phyloP scores from a whole-genome alignment of 1,284 basidiomycete genomes.

The Ceratobasidium papillatum region DNA sequence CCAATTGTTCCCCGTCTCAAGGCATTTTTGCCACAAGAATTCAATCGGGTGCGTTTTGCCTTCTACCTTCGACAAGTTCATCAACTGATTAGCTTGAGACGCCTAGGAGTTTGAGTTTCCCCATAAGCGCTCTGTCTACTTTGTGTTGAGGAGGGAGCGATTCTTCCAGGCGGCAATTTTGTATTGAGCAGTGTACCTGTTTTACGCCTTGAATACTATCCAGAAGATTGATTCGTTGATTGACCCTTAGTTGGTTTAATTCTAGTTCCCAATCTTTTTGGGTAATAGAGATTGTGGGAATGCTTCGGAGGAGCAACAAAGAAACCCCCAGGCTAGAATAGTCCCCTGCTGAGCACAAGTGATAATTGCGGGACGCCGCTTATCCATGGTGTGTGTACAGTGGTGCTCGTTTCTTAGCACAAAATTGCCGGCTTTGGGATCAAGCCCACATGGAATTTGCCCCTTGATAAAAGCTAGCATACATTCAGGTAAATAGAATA shows the following conservation, averaged over 20 bases:
- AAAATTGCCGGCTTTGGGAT: no score
- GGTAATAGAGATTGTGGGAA: no score
- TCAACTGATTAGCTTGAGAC: neutral
- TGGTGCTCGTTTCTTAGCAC: no score
- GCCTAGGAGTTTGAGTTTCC: slow-evolving; percentile 42
- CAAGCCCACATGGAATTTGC: no score
- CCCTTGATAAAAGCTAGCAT: neutral
- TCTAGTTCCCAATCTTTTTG: neutral
- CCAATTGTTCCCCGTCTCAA: slow-evolving; percentile 38
- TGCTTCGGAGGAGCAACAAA: no score
- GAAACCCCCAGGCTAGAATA: no score
- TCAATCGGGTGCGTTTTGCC: slow-evolving; percentile 14
- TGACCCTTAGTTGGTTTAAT: neutral
- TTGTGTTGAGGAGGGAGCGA: slow-evolving; percentile 38
- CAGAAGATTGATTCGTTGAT: neutral
- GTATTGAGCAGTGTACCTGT: slow-evolving; percentile 3
- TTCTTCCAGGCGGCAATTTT: slow-evolving; percentile 41
- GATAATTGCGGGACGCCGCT: no score
- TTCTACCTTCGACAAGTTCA: neutral
- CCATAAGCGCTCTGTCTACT: slow-evolving; percentile 41
- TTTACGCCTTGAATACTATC: neutral
- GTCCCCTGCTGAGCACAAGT: no score
- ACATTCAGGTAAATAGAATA: neutral
- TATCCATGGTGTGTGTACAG: no score
- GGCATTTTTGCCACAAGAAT: slow-evolving; percentile 38